Evolutionary conservation across 805 yeast genomes (phyloP).

Genomic region (Torulaspora maleeae): DNA sequence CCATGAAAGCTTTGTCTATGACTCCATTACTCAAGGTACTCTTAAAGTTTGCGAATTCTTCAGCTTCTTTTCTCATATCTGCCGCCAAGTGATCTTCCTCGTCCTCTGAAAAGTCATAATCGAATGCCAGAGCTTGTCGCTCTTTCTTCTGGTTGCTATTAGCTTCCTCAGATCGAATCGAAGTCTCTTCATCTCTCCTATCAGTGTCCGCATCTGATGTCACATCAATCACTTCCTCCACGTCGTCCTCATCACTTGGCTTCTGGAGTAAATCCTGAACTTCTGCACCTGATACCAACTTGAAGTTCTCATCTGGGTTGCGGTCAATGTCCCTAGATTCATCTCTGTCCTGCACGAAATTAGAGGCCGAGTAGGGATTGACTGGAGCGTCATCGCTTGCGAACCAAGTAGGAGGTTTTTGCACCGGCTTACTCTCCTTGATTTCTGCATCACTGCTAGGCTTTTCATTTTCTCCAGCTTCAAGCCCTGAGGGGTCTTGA

Average conservation of each 20-base stretch:
- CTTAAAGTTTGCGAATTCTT: constrained; percentile 60
- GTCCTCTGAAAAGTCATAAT: constrained; percentile 67
- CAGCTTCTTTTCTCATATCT: constrained; percentile 64
- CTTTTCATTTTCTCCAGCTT: background rate
- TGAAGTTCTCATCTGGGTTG: constrained; percentile 4
- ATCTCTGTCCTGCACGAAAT: constrained; percentile 22
- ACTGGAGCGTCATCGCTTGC: constrained; percentile 2
- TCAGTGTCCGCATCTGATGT: background rate
- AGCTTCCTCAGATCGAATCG: background rate
- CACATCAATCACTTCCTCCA: constrained; percentile 26
- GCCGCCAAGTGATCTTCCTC: constrained; percentile 67
- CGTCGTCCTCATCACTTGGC: background rate
- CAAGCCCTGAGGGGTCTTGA: constrained; percentile 5
- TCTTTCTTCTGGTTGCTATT: background rate
- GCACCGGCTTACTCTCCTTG: constrained; percentile 8
- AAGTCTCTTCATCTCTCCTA: background rate
- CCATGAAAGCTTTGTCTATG: constrained; percentile 28
- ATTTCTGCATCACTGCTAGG: constrained; percentile 2
- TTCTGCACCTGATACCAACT: constrained; percentile 20
- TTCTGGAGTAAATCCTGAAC: constrained; percentile 16
- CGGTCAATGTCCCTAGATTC: constrained; percentile 22
- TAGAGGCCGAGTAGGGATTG: constrained; percentile 20
- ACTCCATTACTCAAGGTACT: constrained; percentile 33
- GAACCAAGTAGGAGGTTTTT: constrained; percentile 35
- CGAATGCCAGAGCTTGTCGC: constrained; percentile 33